Percentiles rank a stretch among this genome's conserved stretches.
Conservation (phyloP, 768 basidiomycete genomes). For the Kwoniella heveanensis region DNA sequence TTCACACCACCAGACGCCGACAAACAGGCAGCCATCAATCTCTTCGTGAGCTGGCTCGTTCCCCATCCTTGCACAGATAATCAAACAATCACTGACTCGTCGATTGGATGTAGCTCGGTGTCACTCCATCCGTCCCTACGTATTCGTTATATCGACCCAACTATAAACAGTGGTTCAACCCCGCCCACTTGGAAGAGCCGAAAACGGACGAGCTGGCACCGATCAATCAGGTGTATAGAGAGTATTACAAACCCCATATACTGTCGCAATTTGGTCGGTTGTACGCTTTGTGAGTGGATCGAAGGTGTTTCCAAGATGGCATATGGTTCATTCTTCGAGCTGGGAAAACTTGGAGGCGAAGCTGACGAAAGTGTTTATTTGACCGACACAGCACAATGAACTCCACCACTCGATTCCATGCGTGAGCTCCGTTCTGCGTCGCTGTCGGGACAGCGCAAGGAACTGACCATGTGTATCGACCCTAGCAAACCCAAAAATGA, state of each 20-base stretch:
- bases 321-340: too few relatives aligned
- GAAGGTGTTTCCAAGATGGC: too few relatives aligned
- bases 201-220: constrained; percentile 60
- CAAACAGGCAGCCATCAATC: constrained; percentile 94
- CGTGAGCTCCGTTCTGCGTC: too few relatives aligned
- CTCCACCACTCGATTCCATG: constrained; percentile 48
- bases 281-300: constrained; percentile 49
- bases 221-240: constrained; percentile 63
- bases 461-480: neutral
- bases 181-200: constrained; percentile 57
- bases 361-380: too few relatives aligned
- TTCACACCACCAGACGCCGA: constrained; percentile 97
- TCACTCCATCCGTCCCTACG: constrained; percentile 44
- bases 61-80: constrained; percentile 9
- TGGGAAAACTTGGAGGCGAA: too few relatives aligned
- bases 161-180: constrained; percentile 83
- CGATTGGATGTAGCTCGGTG: constrained; percentile 41
- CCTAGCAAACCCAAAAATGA: constrained; percentile 40
- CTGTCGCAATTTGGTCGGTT: constrained; percentile 54
- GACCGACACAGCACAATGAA: constrained; percentile 52
- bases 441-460: too few relatives aligned
- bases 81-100: too few relatives aligned
- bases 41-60: constrained; percentile 72
- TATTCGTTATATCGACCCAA: constrained; percentile 65
- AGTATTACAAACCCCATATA: constrained; percentile 68